A percentile compares a stretch with the other conserved stretches of the same genome.
Conservation (phyloP, 2,329 filamentous ascomycete species). For the Aspergillus sp. region DNA sequence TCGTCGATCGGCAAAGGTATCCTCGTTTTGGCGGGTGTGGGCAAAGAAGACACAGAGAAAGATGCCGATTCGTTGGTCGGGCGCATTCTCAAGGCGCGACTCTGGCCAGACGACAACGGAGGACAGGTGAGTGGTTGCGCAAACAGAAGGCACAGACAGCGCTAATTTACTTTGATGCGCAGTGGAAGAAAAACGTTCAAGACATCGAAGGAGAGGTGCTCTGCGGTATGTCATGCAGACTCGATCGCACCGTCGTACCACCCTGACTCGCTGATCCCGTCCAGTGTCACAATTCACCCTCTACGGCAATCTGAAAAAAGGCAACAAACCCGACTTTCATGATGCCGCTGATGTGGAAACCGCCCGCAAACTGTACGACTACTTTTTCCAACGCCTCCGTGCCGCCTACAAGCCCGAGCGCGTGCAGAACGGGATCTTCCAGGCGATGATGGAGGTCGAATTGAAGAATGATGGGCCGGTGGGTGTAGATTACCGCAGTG, state of each 20-base stretch:
- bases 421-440: constrained; percentile 94
- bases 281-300: constrained; percentile 95
- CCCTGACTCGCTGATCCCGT: background rate
- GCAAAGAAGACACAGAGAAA: constrained; percentile 83
- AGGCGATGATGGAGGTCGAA: constrained; percentile 98
- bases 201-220: constrained; percentile 90
- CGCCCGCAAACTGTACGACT: constrained; percentile 76
- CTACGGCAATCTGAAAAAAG: constrained; percentile 89
- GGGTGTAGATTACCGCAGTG: constrained; percentile 58
- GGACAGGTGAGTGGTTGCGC: constrained; percentile 51
- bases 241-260: too few relatives aligned
- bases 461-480: constrained; percentile 81
- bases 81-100: constrained; percentile 83
- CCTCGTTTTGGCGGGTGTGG: constrained; percentile 86
- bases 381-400: constrained; percentile 75
- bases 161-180: background rate
- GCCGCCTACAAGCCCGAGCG: constrained; percentile 67
- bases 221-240: constrained; percentile 64
- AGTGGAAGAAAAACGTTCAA: constrained; percentile 89
- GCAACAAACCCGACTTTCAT: constrained; percentile 92
- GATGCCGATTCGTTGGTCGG: constrained; percentile 79
- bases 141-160: too few relatives aligned
- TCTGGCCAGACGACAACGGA: constrained; percentile 83
- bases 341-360: constrained; percentile 75
- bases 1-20: constrained; percentile 89